These are phyloP conservation scores for Monosporozyma unispora DNA, from an alignment of 805 yeast genomes.

Conservation along the genomic window DNA sequence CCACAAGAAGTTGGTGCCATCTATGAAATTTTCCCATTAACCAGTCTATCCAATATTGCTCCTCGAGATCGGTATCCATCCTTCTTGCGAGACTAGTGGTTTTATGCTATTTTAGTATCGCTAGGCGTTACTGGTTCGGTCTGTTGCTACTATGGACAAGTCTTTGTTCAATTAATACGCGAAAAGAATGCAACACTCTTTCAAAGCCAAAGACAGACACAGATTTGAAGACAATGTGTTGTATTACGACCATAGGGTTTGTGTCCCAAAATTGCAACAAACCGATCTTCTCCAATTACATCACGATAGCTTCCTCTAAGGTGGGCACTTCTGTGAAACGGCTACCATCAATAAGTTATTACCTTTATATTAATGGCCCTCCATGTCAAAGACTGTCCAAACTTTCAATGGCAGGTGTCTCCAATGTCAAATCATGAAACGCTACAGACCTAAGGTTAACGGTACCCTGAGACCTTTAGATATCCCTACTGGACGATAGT, in stretches of 20 bases:
- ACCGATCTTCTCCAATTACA: background rate
- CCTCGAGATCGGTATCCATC: background rate
- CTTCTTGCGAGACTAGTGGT: background rate
- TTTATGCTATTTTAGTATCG: background rate
- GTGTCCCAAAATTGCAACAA: background rate
- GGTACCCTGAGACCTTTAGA: constrained; percentile 7
- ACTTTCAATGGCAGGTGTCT: constrained; percentile 3
- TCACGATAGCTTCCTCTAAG: constrained; percentile 6
- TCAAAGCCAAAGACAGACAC: constrained; percentile 2
- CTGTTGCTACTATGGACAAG: background rate
- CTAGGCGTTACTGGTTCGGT: background rate
- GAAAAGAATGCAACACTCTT: background rate
- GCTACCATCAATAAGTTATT: constrained; percentile 5
- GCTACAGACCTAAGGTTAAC: constrained; percentile 3
- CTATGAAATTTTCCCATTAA: background rate
- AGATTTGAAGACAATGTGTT: background rate
- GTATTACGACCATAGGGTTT: background rate
- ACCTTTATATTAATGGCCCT: constrained; percentile 8
- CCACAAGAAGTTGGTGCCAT: background rate
- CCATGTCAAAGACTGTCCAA: background rate
- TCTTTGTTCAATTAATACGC: background rate
- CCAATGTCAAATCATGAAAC: constrained; percentile 8
- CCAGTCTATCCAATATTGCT: background rate
- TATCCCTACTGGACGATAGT: constrained; percentile 13
- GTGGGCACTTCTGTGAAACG: constrained; percentile 9